Evolutionary conservation across 495 filamentous ascomycete genomes (phyloP).

Genomic region (Chlorociboria aeruginascens): DNA sequence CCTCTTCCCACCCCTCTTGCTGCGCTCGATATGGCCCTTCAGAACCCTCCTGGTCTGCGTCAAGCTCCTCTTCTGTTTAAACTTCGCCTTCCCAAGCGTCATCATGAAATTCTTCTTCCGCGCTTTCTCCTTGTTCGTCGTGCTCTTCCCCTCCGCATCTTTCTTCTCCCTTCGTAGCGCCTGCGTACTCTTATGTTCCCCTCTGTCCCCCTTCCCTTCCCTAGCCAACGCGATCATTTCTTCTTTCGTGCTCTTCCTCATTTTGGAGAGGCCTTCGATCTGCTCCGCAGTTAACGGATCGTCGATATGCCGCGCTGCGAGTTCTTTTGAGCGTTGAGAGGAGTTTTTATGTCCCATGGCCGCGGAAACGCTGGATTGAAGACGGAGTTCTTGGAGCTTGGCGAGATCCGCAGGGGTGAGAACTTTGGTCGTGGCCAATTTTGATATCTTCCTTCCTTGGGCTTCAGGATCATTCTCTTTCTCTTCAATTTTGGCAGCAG

Average conservation of each 20-base stretch:
- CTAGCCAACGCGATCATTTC: slow-evolving; percentile 68
- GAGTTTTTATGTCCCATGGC: slow-evolving; percentile 29
- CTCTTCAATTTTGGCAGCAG: slow-evolving; percentile 20
- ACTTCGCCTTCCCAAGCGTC: slow-evolving; percentile 89
- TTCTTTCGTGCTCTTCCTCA: slow-evolving; percentile 63
- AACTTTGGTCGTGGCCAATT: slow-evolving; percentile 73
- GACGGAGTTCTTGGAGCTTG: slow-evolving; percentile 79
- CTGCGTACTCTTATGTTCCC: slow-evolving; percentile 69
- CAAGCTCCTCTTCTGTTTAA: slow-evolving; percentile 86
- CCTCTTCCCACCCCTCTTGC: slow-evolving; percentile 73
- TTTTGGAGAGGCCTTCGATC: slow-evolving; percentile 65
- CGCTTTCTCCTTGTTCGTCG: slow-evolving; percentile 96
- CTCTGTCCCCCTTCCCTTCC: slow-evolving; percentile 59
- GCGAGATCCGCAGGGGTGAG: slow-evolving; percentile 85
- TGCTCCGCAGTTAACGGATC: slow-evolving; percentile 77
- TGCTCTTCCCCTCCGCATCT: slow-evolving; percentile 77
- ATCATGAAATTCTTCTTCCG: slow-evolving; percentile 96
- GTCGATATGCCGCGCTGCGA: slow-evolving; percentile 54
- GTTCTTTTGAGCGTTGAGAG: slow-evolving; percentile 34
- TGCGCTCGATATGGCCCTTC: slow-evolving; percentile 69
- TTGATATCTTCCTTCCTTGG: slow-evolving; percentile 37
- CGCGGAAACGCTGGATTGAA: slow-evolving; percentile 57
- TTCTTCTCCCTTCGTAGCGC: slow-evolving; percentile 76
- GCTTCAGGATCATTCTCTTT: slow-evolving; percentile 23
- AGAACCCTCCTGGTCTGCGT: slow-evolving; percentile 66